A percentile compares a stretch with the other conserved stretches of the same genome.
Evolutionary conservation across 1,284 basidiomycete species (phyloP).

Genomic region (Ustilago tritici): DNA sequence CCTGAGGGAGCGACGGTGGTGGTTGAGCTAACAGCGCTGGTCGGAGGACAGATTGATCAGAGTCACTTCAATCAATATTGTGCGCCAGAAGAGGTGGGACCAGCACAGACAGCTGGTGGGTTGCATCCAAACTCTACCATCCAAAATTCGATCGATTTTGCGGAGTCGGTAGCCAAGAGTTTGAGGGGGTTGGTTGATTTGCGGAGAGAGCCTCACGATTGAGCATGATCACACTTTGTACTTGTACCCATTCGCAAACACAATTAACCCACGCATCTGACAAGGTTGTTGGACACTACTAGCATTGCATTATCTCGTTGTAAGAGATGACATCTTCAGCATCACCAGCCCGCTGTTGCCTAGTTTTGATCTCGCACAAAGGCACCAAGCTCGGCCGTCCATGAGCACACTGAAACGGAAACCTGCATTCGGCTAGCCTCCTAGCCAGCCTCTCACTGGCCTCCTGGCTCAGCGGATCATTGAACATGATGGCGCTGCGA

Average conservation of each 20-base stretch:
- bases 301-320: constrained; percentile 4
- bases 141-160: constrained; percentile 37
- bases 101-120: constrained; percentile 11
- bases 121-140: constrained; percentile 36
- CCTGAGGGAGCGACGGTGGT: constrained; percentile 38
- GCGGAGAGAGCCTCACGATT: constrained; percentile 32
- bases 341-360: background rate
- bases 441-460: constrained; percentile 80
- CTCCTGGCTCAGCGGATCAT: constrained; percentile 78
- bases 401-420: constrained; percentile 95
- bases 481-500: constrained; percentile 77
- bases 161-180: constrained; percentile 25
- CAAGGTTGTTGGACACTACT: background rate
- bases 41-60: constrained; percentile 39
- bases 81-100: background rate
- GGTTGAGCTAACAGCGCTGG: constrained; percentile 28
- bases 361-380: constrained; percentile 20
- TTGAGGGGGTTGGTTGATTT: constrained; percentile 44
- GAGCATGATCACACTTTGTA: constrained; percentile 5
- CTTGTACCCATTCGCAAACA: constrained; percentile 13
- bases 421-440: constrained; percentile 78
- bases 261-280: background rate
- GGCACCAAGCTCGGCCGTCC: constrained; percentile 72
- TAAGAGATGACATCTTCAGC: background rate
- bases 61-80: constrained; percentile 38